Percentiles rank a stretch among this genome's conserved stretches.
Evolutionary conservation across 441 rosid genomes (phyloP).

Genomic region (Populus hybrid): DNA sequence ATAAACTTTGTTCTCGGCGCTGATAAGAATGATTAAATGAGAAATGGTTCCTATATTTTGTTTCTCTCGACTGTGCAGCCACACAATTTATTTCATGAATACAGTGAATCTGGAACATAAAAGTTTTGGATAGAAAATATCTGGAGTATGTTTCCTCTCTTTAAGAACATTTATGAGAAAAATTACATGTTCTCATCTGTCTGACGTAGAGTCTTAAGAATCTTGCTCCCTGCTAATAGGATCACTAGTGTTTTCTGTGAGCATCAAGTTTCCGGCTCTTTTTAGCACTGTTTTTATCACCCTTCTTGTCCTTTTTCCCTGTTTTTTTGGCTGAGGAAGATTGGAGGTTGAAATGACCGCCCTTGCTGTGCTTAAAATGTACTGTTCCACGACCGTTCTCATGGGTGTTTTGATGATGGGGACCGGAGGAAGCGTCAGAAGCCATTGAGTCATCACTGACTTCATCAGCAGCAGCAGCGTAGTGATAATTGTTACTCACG

Average conservation of each 20-base stretch:
- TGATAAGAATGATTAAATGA: background rate
- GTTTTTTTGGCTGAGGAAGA: slow-evolving; percentile 29
- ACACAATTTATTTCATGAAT: background rate
- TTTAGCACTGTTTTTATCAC: slow-evolving; percentile 23
- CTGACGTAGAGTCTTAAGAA: background rate
- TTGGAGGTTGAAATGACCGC: slow-evolving; percentile 20
- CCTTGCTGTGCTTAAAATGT: slow-evolving; percentile 22
- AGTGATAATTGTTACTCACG: background rate
- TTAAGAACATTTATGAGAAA: slow-evolving; percentile 7
- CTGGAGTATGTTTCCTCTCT: background rate
- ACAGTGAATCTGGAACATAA: background rate
- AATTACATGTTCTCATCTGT: slow-evolving; percentile 3
- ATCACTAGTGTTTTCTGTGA: slow-evolving; percentile 16
- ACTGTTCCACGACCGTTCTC: slow-evolving; percentile 5
- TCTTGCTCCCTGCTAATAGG: slow-evolving; percentile 20
- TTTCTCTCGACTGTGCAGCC: background rate
- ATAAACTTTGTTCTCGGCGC: background rate
- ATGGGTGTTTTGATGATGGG: slow-evolving; percentile 33
- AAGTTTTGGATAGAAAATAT: background rate
- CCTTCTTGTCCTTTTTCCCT: slow-evolving; percentile 44
- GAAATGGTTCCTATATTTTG: background rate
- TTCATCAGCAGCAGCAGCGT: slow-evolving; percentile 9
- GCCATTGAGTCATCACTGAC: slow-evolving; percentile 87
- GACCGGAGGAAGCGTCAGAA: slow-evolving; percentile 86
- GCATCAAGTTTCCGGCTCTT: slow-evolving; percentile 14